Conservation (phyloP, 257 asterid species). For the Jacaranda copaia region DNA sequence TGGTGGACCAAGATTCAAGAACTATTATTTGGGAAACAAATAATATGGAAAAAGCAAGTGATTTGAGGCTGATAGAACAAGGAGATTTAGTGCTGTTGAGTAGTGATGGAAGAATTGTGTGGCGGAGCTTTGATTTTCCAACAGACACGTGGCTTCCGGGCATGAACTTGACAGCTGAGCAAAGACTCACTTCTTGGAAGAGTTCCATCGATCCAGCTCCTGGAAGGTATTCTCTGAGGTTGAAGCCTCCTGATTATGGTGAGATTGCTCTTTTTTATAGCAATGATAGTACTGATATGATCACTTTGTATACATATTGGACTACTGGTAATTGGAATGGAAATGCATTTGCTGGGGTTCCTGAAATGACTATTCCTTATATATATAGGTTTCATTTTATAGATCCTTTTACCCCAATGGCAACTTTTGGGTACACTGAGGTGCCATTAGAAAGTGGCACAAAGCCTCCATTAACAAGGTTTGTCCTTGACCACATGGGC, state of each 20-base stretch:
- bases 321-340: slow-evolving; percentile 80
- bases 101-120: slow-evolving; percentile 48
- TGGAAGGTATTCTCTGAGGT: slow-evolving; percentile 70
- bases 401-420: slow-evolving; percentile 67
- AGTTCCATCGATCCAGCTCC: slow-evolving; percentile 71
- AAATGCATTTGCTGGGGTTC: slow-evolving; percentile 68
- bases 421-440: slow-evolving; percentile 73
- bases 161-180: slow-evolving; percentile 63
- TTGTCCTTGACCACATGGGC: slow-evolving; percentile 65
- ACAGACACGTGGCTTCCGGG: slow-evolving; percentile 88
- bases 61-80: slow-evolving; percentile 58
- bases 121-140: slow-evolving; percentile 89
- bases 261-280: slow-evolving; percentile 67
- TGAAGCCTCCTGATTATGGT: slow-evolving; percentile 64
- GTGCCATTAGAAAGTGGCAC: slow-evolving; percentile 59
- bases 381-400: slow-evolving; percentile 63
- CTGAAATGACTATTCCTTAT: slow-evolving; percentile 79
- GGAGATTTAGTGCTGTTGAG: slow-evolving; percentile 65
- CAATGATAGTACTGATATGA: slow-evolving; percentile 33
- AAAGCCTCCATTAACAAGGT: slow-evolving; percentile 72
- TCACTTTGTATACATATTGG: slow-evolving; percentile 55
- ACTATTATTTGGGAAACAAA: slow-evolving; percentile 56
- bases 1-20: slow-evolving; percentile 51
- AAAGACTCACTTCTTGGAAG: slow-evolving; percentile 64
- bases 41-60: slow-evolving; percentile 54